Evolutionary conservation across 2,329 filamentous ascomycete species (phyloP), one percentile per base, ranked within the genome.

Genomic region (Elsinoe fawcettii): DNA sequence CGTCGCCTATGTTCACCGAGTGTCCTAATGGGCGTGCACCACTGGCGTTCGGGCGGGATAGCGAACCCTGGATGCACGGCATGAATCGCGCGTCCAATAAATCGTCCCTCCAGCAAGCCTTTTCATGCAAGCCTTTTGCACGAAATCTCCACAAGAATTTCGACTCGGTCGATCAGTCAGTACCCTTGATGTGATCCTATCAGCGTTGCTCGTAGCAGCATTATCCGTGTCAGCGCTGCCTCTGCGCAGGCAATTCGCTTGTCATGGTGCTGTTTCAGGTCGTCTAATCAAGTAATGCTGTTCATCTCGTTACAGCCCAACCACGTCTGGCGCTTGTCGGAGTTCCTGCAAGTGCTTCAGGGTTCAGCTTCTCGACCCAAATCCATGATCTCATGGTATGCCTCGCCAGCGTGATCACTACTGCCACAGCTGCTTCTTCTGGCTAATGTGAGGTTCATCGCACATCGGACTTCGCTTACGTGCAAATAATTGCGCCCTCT

Each of bases 31-130:
- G 20, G 25, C 30, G 22, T 34, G 49, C 30, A 46, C 41, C 18
- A 25, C 22, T 9, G 20, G 16, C 11, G 32, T 53, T 53, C 49
- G 49, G 41, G 49, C 49, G 49, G 49, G 14, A 39, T 30, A 25
- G 49, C 12, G 49, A 53, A 20, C 49, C 49, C 49, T 53, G 49
- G 32, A 53, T 53, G 49, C 49, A 53, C 12, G 49, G 22, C 49
- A 36, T 53, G 34, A 53, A 16, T 39, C 49, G 49, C 8, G 20
- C 49, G 6, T 23, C 49, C 49, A 53, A 53, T 53, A 20, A 39
- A 25, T 2, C 3, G 25, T n/a, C 11, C 3, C 22, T 25, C 2
- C 41, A 46, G 41, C 41, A 46, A 25, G 41, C 41, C 41, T 23
- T 18, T 14, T 22, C 22, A 22, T 46, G 41, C 41, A 46, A 46